Percentiles rank a stretch among this genome's conserved stretches.
phyloP scores from a whole-genome alignment of 2,329 filamentous ascomycete species.

The Colletotrichum lupini region DNA sequence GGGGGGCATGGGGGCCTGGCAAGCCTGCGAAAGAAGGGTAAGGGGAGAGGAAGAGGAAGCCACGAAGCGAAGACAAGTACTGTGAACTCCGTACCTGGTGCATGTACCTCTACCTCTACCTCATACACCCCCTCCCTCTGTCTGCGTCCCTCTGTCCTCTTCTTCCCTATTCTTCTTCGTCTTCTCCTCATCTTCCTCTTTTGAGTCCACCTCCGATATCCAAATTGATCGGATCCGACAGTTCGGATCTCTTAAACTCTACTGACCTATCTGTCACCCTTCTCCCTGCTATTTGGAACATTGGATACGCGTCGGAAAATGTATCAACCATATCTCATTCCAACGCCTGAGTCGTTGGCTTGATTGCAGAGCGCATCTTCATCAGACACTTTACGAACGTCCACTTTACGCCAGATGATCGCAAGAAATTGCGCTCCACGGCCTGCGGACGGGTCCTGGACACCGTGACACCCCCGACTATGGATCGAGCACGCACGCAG shows the following conservation, averaged over 20 bases:
- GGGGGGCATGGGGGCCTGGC: not conserved
- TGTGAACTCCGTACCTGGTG: not conserved
- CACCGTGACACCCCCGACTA: constrained; percentile 1
- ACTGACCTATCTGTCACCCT: not conserved
- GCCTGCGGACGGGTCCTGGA: constrained; percentile 12
- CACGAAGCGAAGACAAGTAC: constrained; percentile 13
- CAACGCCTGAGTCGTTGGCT: not conserved
- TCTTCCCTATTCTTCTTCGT: too few species aligned
- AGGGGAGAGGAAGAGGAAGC: not conserved
- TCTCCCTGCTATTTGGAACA: not conserved
- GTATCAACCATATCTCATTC: not conserved
- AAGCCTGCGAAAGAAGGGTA: not conserved
- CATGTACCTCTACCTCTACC: not conserved
- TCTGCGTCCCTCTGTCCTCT: not conserved
- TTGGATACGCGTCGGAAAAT: not conserved
- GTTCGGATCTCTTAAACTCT: not conserved
- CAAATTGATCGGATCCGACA: not conserved
- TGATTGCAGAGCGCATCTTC: not conserved
- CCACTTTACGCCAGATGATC: constrained; percentile 21
- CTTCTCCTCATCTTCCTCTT: not conserved
- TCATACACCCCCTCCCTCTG: not conserved
- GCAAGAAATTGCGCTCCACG: constrained; percentile 30
- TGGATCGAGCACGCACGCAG: not conserved
- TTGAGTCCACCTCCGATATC: not conserved
- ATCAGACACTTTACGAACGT: not conserved